phyloP scores from a whole-genome alignment of 2,329 filamentous ascomycete species.

The Cordyceps cicadae region DNA sequence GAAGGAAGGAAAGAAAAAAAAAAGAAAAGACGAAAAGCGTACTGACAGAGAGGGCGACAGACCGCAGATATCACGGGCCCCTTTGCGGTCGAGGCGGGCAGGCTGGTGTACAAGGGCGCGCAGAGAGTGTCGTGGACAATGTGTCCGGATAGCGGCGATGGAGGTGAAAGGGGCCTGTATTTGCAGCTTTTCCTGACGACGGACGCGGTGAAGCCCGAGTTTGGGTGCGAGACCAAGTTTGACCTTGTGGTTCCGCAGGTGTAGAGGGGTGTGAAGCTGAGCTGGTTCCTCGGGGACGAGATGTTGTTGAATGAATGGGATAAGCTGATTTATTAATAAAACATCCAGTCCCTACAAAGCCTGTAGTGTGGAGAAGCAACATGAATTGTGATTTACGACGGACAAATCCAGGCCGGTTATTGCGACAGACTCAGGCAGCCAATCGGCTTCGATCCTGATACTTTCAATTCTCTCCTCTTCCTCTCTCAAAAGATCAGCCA shows the following conservation, averaged over 20 bases:
- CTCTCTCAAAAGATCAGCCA: neutral
- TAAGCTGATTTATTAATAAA: no score
- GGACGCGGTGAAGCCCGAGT: neutral
- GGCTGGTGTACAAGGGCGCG: slow-evolving; percentile 7
- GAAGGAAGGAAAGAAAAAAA: no score
- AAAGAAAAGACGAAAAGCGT: neutral
- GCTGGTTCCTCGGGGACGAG: neutral
- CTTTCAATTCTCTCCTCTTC: no score
- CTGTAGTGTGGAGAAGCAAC: no score
- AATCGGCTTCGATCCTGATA: neutral
- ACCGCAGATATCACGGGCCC: slow-evolving; percentile 6
- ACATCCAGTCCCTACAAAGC: no score
- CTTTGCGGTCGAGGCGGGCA: slow-evolving; percentile 6
- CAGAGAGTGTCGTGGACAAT: slow-evolving; percentile 2
- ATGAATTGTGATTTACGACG: no score
- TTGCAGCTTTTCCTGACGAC: slow-evolving; percentile 1
- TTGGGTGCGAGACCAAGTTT: slow-evolving; percentile 7
- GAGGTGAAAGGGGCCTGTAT: neutral
- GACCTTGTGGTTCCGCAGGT: neutral
- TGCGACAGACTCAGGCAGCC: neutral
- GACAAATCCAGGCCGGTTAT: no score
- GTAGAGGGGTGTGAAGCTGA: neutral
- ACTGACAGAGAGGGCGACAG: neutral
- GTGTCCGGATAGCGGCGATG: neutral
- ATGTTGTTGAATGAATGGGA: no score